Percentiles rank a stretch among this genome's conserved stretches.
These are phyloP conservation scores for Dryadomyces quercivorus DNA, from an alignment of 2,329 filamentous ascomycete genomes.

Conservation along the genomic window DNA sequence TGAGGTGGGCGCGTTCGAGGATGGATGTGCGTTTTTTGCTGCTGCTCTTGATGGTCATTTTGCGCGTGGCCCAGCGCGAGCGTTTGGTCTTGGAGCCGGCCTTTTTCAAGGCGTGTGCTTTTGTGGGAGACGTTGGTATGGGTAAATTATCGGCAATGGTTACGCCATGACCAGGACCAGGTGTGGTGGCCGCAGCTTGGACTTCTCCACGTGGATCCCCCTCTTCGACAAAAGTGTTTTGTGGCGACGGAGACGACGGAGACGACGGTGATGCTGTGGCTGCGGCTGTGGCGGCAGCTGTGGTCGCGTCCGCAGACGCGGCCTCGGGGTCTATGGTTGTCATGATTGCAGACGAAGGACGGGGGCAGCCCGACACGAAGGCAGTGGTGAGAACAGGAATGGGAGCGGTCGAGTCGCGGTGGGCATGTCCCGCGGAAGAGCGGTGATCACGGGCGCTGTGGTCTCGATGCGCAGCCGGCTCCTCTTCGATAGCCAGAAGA, in stretches of 20 bases:
- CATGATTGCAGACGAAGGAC: not conserved
- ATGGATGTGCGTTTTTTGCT: constrained; percentile 72
- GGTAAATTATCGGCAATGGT: constrained; percentile 14
- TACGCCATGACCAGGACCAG: constrained; percentile 4
- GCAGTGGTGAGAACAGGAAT: not conserved
- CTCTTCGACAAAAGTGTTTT: not conserved
- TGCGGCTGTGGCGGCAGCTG: too few species aligned
- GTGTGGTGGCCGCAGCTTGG: not conserved
- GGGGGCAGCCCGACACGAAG: not conserved
- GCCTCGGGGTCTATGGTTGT: not conserved
- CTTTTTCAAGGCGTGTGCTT: constrained; percentile 1
- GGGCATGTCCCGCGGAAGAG: not conserved
- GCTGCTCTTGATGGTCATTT: constrained; percentile 63
- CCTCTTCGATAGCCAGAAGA: too few species aligned
- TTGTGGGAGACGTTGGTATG: constrained; percentile 15
- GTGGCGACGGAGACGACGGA: not conserved
- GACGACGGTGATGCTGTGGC: too few species aligned
- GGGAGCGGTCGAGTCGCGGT: not conserved
- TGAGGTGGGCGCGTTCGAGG: constrained; percentile 61
- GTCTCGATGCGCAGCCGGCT: too few species aligned
- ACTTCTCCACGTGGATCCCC: not conserved
- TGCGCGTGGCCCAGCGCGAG: constrained; percentile 93
- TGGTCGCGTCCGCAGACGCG: not conserved
- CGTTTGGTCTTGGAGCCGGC: constrained; percentile 44
- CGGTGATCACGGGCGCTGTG: too few species aligned